Evolutionary conservation across 2,329 filamentous ascomycete species (phyloP), one percentile per base, ranked within the genome.

Genomic region (Xylaria hypoxylon): DNA sequence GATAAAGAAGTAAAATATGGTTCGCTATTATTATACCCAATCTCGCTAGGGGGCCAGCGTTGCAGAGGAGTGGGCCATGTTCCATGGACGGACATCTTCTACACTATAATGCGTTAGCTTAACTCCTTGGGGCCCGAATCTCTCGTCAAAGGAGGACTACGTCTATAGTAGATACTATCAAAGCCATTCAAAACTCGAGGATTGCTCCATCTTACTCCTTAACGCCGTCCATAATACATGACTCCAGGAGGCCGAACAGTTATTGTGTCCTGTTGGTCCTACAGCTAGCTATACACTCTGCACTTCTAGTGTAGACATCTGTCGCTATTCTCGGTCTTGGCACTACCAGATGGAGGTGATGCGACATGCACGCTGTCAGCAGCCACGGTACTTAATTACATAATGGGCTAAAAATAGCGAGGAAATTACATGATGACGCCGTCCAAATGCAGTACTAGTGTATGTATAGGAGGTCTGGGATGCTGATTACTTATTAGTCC

Each of bases 371-470:
- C 40, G 2, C 22, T 45, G 40, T 55, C 50, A 35, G 35, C 53
- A 53, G 38, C 56, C 42, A 60, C 42, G 11, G 58, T 40, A 53
- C n/a, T n/a, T 38, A 48, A 58, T 47, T 60, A 60, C 31, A n/a
- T 51, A 50, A 44, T 42, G 26, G 7, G 28, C 63, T 52, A 68
- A 68, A 68, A 67, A 67, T 66, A 68, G 60, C 35, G 6, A 57
- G 19, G 44, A 63, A 40, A 55, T 62, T 63, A 47, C 26, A 38
- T 48, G 17, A 1, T 33, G 17, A 45, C 44, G 59, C 64, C 40
- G 53, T 28, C 59, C 59, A 57, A 63, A 63, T 33, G 40, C 42
- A 45, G 55, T n/a, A n/a, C n/a, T n/a, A n/a, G n/a, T n/a, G n/a
- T n/a, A n/a, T n/a, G n/a, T 35, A 55, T 55, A n/a, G 35, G 3